Evolutionary conservation across 2,329 filamentous ascomycete genomes (phyloP), one percentile per base, ranked within the genome.

Genomic region (Fusarium buharicum): DNA sequence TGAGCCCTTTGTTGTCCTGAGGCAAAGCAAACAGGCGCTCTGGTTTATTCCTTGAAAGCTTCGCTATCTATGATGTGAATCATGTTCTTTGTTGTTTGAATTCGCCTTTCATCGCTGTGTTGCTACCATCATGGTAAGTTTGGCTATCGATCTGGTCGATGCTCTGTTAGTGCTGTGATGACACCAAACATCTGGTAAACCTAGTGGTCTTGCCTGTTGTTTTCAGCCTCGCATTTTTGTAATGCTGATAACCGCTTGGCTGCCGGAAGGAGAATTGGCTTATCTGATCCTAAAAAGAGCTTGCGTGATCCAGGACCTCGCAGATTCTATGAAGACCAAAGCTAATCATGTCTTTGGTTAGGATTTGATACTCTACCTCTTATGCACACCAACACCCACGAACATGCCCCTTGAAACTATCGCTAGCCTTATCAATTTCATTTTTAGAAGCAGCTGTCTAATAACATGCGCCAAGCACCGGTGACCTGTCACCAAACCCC

Each of bases 141-240:
- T 17, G 17, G 18, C 27, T 34, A 10, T 48, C 39, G 14, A 16
- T 52, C 37, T 38, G 51, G n/a, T 37, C 36, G 20, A 50, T 47
- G 31, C 27, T 28, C 27, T 28, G 8, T 34, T 30, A 12, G 33
- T 28, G 39, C 27, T 31, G 50, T 62, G 75, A 78, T 77, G 76
- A 78, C 65, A 72, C 64, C 63, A 59, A 59, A 68, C 76, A 77
- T 78, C 76, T 78, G 76, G 76, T 78, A 78, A 78, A 73, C 76
- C 74, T 75, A 78, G 57, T 59, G 59, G 65, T 68, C 68, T 66
- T 67, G 69, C 51, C 57, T 59, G 75, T 63, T 50, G 72, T 75
- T 73, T 55, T 66, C 58, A 53, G 54, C 47, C 30, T 37, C 55
- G 48, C 37, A 17, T 36, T 16, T 38, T 11, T 14, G 22, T 46